Evolutionary conservation across 2,329 filamentous ascomycete genomes (phyloP).

Genomic region (Septoria linicola): DNA sequence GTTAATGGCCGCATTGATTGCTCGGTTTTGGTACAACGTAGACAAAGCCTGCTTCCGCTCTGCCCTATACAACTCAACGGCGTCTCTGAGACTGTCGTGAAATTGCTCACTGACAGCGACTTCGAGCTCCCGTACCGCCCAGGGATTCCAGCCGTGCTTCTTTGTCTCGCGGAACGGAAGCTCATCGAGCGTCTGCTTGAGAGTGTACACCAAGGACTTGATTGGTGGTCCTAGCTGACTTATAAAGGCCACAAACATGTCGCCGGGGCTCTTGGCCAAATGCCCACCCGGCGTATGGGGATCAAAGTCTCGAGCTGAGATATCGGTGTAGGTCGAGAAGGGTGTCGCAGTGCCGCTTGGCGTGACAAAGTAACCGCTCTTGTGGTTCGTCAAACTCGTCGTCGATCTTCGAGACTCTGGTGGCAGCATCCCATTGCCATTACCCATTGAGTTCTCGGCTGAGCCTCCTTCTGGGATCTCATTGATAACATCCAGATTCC

Average conservation of each 20-base stretch:
- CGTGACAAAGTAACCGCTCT: constrained; percentile 21
- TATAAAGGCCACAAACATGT: constrained; percentile 92
- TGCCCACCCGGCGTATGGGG: constrained; percentile 11
- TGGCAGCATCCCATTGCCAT: constrained; percentile 10
- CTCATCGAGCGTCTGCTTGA: constrained; percentile 84
- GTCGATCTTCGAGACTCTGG: neutral
- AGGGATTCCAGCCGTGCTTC: constrained; percentile 22
- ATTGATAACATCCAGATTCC: constrained; percentile 45
- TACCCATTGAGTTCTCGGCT: constrained; percentile 6
- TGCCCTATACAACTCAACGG: constrained; percentile 73
- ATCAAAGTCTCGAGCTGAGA: constrained; percentile 11
- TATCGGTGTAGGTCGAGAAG: constrained; percentile 18
- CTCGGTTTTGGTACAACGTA: constrained; percentile 77
- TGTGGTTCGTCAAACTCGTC: neutral
- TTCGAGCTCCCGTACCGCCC: constrained; percentile 53
- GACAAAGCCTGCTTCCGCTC: constrained; percentile 74
- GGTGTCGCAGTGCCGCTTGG: constrained; percentile 21
- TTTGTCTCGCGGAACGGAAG: constrained; percentile 64
- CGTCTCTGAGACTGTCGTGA: constrained; percentile 74
- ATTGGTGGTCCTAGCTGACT: constrained; percentile 85
- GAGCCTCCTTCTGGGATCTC: constrained; percentile 39
- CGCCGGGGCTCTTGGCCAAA: constrained; percentile 52
- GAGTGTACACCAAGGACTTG: constrained; percentile 89
- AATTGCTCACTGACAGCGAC: constrained; percentile 79
- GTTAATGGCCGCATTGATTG: constrained; percentile 54